Evolutionary conservation across 1,284 basidiomycete genomes (phyloP), one percentile per base, ranked within the genome.

Genomic region (Porphyrellus sp.): DNA sequence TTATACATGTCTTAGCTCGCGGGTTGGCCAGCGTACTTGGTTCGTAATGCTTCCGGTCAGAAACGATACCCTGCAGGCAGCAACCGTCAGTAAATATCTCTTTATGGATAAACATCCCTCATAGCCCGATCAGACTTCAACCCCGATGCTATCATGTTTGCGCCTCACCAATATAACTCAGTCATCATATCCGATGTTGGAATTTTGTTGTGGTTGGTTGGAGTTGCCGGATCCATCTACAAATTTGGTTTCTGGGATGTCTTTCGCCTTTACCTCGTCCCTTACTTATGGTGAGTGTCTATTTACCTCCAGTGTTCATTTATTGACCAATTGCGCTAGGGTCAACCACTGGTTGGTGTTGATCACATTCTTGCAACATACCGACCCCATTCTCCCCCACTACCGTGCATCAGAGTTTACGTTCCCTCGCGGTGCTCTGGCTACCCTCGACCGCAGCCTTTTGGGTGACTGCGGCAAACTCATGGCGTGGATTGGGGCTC

Each of bases 351-450:
- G 92, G 91, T 80, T 96, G 50, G 90, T 96, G 55, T 69, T 91
- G 61, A 93, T 95, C 75, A 94, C 92, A 27, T 95, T 91, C 86
- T 81, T 98, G 56, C 97, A 98, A 75, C 97, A 98, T 80, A 98
- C 96, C 63, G 96, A 98, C 75, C 93, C 94, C 20, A 70, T 89
- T 39, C 80, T 98, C 28, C 94, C 95, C 49, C 96, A 99, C 76
- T 99, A 98, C 82, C 89, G 91, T 61, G 85, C 88, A 23, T 73
- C 86, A 42, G 85, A 89, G 64, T 98, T 96, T 80, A 97, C 88
- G 43, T 99, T 99, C 81, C 79, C 89, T 49, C 93, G 96, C 63
- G 96, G 96, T 57, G 96, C 96, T 18, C 85, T 99, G 47, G 78
- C 91, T 57, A 99, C 96, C 20, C 80, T 98, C 43, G 94, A 99